phyloP scores from a whole-genome alignment of 192 early-diverging fungal genomes.

The Rhizophagus clarus region DNA sequence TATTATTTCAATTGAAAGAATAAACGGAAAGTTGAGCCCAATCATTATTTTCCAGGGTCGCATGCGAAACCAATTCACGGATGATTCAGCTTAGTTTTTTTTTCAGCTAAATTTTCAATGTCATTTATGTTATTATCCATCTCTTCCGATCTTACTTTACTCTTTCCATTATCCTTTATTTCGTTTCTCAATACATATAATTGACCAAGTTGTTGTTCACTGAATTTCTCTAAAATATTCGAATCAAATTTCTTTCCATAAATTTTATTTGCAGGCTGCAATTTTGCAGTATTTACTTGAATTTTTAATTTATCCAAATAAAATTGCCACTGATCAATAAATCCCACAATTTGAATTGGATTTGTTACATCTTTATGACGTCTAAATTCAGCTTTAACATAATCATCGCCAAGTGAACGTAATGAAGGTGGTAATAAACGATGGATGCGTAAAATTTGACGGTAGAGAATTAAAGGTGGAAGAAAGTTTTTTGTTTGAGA shows the following conservation, averaged over 20 bases:
- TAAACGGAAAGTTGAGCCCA: no score
- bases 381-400: constrained; percentile 62
- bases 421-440: constrained; percentile 49
- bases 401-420: constrained; percentile 59
- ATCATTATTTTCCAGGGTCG: neutral
- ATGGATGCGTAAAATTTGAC: constrained; percentile 54
- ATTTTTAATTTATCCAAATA: constrained; percentile 39
- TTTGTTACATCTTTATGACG: constrained; percentile 59
- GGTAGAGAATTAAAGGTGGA: constrained; percentile 56
- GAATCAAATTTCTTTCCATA: constrained; percentile 48
- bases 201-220: constrained; percentile 60
- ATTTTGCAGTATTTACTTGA: constrained; percentile 10
- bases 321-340: constrained; percentile 57
- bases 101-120: neutral
- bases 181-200: constrained; percentile 56
- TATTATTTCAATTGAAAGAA: no score
- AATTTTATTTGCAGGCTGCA: constrained; percentile 26
- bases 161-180: constrained; percentile 24
- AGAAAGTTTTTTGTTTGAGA: constrained; percentile 37
- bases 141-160: neutral
- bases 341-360: constrained; percentile 58
- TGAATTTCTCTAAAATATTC: constrained; percentile 52
- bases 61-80: neutral
- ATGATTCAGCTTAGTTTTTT: neutral
- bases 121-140: neutral